phyloP scores from a whole-genome alignment of 1,139 yeast species.

The Nakaseomyces nivariensis region DNA sequence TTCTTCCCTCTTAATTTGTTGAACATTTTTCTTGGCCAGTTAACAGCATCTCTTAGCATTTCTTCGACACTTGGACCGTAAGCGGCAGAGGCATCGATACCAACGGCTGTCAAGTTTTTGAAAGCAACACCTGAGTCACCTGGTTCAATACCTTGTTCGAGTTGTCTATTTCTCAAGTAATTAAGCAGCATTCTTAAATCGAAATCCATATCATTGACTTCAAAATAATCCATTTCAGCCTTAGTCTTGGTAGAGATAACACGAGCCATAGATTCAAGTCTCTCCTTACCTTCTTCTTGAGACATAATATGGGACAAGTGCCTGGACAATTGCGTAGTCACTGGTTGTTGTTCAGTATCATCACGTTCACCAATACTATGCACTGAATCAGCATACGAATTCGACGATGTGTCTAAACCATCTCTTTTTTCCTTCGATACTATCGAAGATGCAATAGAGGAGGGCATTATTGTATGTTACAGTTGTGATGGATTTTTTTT shows the following conservation, averaged over 20 bases:
- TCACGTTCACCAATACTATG: slow-evolving; percentile 4
- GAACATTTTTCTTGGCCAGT: slow-evolving; percentile 26
- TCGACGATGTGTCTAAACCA: slow-evolving; percentile 9
- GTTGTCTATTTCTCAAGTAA: slow-evolving; percentile 29
- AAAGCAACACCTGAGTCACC: slow-evolving; percentile 43
- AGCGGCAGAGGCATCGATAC: slow-evolving; percentile 44
- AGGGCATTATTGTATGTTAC: not conserved
- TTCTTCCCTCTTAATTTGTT: slow-evolving; percentile 20
- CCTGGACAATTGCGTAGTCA: slow-evolving; percentile 25
- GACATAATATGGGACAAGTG: slow-evolving; percentile 26
- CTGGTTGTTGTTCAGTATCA: slow-evolving; percentile 20
- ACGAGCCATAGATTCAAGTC: slow-evolving; percentile 35
- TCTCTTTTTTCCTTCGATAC: slow-evolving; percentile 2
- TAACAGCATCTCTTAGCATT: slow-evolving; percentile 29
- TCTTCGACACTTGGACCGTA: slow-evolving; percentile 42
- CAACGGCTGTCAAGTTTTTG: slow-evolving; percentile 38
- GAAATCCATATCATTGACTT: slow-evolving; percentile 33
- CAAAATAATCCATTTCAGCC: slow-evolving; percentile 31
- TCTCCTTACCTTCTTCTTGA: slow-evolving; percentile 29
- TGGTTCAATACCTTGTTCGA: slow-evolving; percentile 38
- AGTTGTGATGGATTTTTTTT: not conserved
- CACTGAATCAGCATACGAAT: slow-evolving; percentile 17
- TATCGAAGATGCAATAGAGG: slow-evolving; percentile 1
- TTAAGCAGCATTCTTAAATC: slow-evolving; percentile 34
- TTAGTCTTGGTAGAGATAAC: slow-evolving; percentile 36